phyloP scores from a whole-genome alignment of 805 yeast genomes.

The Metschnikowia henanensis region DNA sequence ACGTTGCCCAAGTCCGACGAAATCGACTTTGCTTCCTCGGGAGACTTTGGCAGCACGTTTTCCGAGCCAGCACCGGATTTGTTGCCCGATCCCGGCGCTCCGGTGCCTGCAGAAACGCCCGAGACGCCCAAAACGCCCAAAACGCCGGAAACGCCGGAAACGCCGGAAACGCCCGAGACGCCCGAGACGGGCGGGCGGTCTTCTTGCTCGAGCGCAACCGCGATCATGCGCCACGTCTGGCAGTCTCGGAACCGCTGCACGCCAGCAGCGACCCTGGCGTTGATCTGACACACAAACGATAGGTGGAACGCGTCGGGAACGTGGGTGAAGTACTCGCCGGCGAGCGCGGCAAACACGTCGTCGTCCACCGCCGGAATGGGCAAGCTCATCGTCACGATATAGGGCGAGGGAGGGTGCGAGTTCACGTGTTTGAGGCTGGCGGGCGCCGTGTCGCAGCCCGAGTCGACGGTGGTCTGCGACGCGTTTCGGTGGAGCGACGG shows the following conservation, averaged over 20 bases:
- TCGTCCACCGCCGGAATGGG: conserved; percentile 46
- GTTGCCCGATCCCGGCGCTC: neutral
- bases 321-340: conserved; percentile 47
- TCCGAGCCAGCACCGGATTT: neutral
- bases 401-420: conserved; percentile 10
- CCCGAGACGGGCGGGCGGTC: no score
- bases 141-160: no score
- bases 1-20: conserved; percentile 40
- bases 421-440: neutral
- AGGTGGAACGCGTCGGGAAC: conserved; percentile 50
- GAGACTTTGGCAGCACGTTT: conserved; percentile 2
- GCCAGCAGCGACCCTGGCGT: conserved; percentile 55
- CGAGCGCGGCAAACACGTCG: conserved; percentile 45
- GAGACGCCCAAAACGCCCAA: no score
- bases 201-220: conserved; percentile 44
- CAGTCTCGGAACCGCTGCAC: conserved; percentile 53
- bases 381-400: conserved; percentile 40
- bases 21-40: conserved; percentile 16
- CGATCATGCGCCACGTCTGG: conserved; percentile 62
- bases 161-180: no score
- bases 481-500: conserved; percentile 33
- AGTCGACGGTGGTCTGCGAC: conserved; percentile 39
- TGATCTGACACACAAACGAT: conserved; percentile 54
- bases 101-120: neutral
- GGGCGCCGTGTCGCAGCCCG: no score